These are phyloP conservation scores for Hyphopichia khmerensis DNA, from an alignment of 1,139 yeast species.

Conservation along the genomic window DNA sequence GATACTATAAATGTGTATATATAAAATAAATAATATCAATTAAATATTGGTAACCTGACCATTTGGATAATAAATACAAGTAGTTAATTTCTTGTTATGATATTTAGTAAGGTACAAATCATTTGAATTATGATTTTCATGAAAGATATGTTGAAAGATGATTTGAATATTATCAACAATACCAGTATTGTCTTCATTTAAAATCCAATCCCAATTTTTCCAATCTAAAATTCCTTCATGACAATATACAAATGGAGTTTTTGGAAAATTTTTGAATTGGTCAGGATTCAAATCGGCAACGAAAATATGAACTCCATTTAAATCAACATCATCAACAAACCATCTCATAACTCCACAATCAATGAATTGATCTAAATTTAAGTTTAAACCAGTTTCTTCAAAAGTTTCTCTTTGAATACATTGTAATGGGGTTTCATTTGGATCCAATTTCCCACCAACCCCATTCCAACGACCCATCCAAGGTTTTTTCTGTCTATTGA, in stretches of 20 bases:
- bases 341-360: conserved; percentile 42
- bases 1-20: conserved; percentile 6
- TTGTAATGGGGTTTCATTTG: conserved; percentile 32
- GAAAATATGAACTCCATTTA: conserved; percentile 44
- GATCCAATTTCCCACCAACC: conserved; percentile 47
- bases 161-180: conserved; percentile 40
- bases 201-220: conserved; percentile 41
- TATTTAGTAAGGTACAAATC: conserved; percentile 24
- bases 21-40: not conserved
- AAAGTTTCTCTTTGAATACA: conserved; percentile 44
- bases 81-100: conserved; percentile 14
- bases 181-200: conserved; percentile 41
- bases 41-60: conserved; percentile 1
- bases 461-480: conserved; percentile 59
- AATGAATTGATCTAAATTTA: conserved; percentile 26
- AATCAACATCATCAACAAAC: conserved; percentile 27
- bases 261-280: conserved; percentile 21
- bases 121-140: conserved; percentile 14
- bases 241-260: conserved; percentile 22
- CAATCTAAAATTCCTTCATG: conserved; percentile 50
- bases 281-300: conserved; percentile 34
- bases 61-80: conserved; percentile 15
- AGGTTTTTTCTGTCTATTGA: conserved; percentile 45
- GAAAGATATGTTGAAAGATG: conserved; percentile 27
- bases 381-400: conserved; percentile 45